These are phyloP conservation scores for Nigrospora osmanthi DNA, from an alignment of 2,329 filamentous ascomycete species.

Conservation along the genomic window DNA sequence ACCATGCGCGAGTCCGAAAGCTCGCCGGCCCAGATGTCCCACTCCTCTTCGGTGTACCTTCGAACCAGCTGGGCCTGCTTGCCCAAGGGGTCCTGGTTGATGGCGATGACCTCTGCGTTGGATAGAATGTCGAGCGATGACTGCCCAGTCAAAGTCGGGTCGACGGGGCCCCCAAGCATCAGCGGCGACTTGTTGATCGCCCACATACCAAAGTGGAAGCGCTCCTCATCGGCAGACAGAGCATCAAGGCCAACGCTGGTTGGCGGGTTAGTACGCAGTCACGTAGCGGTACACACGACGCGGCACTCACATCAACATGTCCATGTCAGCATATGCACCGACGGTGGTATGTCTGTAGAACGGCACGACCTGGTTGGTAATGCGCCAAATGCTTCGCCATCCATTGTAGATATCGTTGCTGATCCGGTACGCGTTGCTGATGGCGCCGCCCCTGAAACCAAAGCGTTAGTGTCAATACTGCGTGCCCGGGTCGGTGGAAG, in stretches of 20 bases:
- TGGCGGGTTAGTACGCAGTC: not conserved
- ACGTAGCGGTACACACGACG: not conserved
- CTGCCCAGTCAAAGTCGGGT: constrained; percentile 24
- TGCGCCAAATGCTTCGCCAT: constrained; percentile 43
- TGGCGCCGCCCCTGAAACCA: constrained; percentile 23
- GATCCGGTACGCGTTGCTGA: constrained; percentile 42
- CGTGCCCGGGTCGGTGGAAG: accelerated
- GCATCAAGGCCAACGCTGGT: constrained; percentile 36
- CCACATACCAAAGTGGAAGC: constrained; percentile 46
- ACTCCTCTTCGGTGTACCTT: constrained; percentile 38
- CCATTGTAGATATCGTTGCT: constrained; percentile 45
- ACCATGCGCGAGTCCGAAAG: constrained; percentile 34
- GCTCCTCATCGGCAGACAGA: constrained; percentile 36
- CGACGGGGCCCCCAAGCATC: constrained; percentile 35
- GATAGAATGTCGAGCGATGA: constrained; percentile 33
- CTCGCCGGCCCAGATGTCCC: constrained; percentile 42
- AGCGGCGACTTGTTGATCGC: constrained; percentile 43
- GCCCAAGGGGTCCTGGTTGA: constrained; percentile 49
- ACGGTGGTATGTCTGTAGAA: constrained; percentile 32
- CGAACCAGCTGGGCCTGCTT: constrained; percentile 41
- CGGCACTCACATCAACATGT: constrained; percentile 39
- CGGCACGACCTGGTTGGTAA: constrained; percentile 42
- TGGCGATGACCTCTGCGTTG: constrained; percentile 46
- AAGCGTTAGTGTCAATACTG: constrained; percentile 3
- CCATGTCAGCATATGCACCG: constrained; percentile 42